These are phyloP conservation scores for Pseudonitzschia pungens DNA, from an alignment of 108 stramenopile genomes.

Conservation along the genomic window DNA sequence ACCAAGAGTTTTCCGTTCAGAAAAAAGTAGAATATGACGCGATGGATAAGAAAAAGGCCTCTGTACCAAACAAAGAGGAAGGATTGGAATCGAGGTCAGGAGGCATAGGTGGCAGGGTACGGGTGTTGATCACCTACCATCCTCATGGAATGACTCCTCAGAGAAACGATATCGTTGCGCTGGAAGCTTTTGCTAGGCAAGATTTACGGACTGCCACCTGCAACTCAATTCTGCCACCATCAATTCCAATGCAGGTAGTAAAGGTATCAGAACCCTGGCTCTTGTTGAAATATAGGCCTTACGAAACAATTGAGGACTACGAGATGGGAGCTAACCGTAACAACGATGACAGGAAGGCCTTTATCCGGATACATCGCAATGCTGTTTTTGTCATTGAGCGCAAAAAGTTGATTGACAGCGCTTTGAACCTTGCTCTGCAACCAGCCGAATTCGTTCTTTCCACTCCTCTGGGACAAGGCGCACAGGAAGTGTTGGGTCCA, in stretches of 20 bases:
- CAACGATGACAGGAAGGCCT: slow-evolving; percentile 20
- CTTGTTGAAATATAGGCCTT: slow-evolving; percentile 46
- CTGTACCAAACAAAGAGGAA: slow-evolving; percentile 1
- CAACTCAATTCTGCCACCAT: slow-evolving; percentile 60
- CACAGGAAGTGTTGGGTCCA: slow-evolving; percentile 53
- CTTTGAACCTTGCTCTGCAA: slow-evolving; percentile 59
- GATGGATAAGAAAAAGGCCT: not conserved
- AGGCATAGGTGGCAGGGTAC: slow-evolving; percentile 40
- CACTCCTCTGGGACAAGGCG: slow-evolving; percentile 62
- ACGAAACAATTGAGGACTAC: not conserved
- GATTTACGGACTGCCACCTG: slow-evolving; percentile 35
- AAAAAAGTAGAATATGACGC: not conserved
- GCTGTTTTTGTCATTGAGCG: slow-evolving; percentile 87
- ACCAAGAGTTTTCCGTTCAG: not conserved
- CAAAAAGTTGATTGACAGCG: slow-evolving; percentile 65
- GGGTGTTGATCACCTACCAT: slow-evolving; percentile 70
- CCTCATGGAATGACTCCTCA: slow-evolving; percentile 77
- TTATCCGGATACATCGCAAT: slow-evolving; percentile 73
- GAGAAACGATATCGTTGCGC: slow-evolving; percentile 67
- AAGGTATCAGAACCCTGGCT: slow-evolving; percentile 55
- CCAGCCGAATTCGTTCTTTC: slow-evolving; percentile 72
- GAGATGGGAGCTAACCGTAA: not conserved
- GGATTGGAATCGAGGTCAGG: not conserved
- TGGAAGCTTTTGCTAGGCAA: slow-evolving; percentile 83
- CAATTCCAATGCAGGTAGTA: slow-evolving; percentile 60